Evolutionary conservation across 2,329 filamentous ascomycete genomes (phyloP), one percentile per base, ranked within the genome.

Genomic region (Hymenoscyphus fraxineus): DNA sequence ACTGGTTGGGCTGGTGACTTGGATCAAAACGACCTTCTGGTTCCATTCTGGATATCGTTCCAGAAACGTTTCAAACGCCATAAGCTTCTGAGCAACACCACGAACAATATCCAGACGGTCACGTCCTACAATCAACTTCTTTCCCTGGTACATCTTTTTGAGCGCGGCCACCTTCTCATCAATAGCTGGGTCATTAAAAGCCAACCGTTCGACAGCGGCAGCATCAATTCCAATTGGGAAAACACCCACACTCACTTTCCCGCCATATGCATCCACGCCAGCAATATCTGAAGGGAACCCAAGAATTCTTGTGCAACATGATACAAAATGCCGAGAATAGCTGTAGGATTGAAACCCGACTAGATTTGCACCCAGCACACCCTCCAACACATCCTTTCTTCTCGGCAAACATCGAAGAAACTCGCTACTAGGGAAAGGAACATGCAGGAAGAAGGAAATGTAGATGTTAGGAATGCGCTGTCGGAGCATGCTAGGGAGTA

Each of bases 191-290:
- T 88, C 82, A 4, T 85, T 86, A 78, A 91, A 96, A 0, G 93
- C 93, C 57, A 87, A 80, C 61, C 83, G 84, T 73, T 92, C 87
- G 16, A 95, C 92, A 67, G 89, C 88, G 66, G 85, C 84, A n/a
- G 90, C 91, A 76, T 97, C 92, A 70, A 98, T 96, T 41, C 94
- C 95, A 67, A 97, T 97, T 16, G 94, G 93, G 76, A 97, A 96
- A 16, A 96, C 92, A 64, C 94, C 93, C 22, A 97, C 91, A 60
- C 93, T 91, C 31, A 97, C 92, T 70, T 94, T 91, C 10, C 90
- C 86, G 7, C 93, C 94, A 73, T 94, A 96, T 3, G 92, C 91
- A 75, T 97, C 92, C 5, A 97, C 91, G 6, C 93, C 92, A 3
- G 89, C 87, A 1, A 87, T 87, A 65, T 93, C 93, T 0, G 92